Evolutionary conservation across 2,329 filamentous ascomycete species (phyloP).

Genomic region (Parastagonospora avenae): DNA sequence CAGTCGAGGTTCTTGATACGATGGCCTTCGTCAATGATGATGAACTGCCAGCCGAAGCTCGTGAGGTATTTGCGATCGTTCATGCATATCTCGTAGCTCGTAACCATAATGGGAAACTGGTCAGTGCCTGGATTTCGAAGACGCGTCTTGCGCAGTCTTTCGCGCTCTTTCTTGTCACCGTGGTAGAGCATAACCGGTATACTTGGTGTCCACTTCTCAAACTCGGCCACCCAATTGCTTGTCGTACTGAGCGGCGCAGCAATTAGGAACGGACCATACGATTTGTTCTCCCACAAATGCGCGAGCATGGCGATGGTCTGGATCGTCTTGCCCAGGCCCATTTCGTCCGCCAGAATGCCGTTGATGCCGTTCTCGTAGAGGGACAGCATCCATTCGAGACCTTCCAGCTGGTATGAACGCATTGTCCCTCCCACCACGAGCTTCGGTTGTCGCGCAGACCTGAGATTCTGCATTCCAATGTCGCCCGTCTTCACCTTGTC

Average conservation of each 20-base stretch:
- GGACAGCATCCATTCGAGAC: slow-evolving; percentile 86
- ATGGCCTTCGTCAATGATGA: slow-evolving; percentile 97
- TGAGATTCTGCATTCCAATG: slow-evolving; percentile 69
- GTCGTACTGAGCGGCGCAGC: slow-evolving; percentile 89
- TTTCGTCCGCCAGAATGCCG: slow-evolving; percentile 90
- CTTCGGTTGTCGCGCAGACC: slow-evolving; percentile 83
- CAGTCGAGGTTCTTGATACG: slow-evolving; percentile 97
- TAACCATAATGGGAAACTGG: slow-evolving; percentile 89
- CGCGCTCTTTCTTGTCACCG: slow-evolving; percentile 78
- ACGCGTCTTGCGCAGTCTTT: slow-evolving; percentile 71
- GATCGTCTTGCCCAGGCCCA: slow-evolving; percentile 91
- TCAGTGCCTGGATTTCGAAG: slow-evolving; percentile 72
- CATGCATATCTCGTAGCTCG: slow-evolving; percentile 95
- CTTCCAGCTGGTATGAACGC: slow-evolving; percentile 92
- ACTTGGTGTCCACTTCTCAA: slow-evolving; percentile 83
- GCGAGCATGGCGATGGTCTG: slow-evolving; percentile 90
- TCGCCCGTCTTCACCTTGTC: slow-evolving; percentile 64
- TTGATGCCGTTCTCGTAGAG: slow-evolving; percentile 89
- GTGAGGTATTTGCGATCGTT: slow-evolving; percentile 81
- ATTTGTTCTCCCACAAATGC: slow-evolving; percentile 82
- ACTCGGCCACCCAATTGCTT: slow-evolving; percentile 95
- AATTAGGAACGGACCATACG: slow-evolving; percentile 88
- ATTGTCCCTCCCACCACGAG: slow-evolving; percentile 87
- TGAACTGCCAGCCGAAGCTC: slow-evolving; percentile 93
- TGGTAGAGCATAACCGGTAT: slow-evolving; percentile 93